Percentiles rank a stretch among this genome's conserved stretches.
Evolutionary conservation across 306 rosid species (phyloP).

Genomic region (Carpinus fangiana): DNA sequence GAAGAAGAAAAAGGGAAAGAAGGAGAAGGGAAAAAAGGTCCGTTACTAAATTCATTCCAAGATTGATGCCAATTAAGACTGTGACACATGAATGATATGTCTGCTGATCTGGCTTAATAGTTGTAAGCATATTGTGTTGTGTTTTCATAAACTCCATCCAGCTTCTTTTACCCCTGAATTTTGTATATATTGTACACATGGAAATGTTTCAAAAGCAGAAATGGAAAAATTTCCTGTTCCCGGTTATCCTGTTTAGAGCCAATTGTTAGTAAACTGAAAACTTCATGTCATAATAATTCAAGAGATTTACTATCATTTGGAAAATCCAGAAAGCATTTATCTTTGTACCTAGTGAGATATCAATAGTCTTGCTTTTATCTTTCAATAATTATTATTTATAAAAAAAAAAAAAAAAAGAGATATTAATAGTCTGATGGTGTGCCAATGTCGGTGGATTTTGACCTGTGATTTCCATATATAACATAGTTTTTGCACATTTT

Average conservation of each 20-base stretch:
- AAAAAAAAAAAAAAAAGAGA: not conserved
- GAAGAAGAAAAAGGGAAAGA: slow-evolving; percentile 58
- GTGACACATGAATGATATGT: not conserved
- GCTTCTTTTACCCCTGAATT: not conserved
- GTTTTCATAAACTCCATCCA: not conserved
- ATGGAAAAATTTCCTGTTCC: not conserved
- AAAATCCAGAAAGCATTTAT: not conserved
- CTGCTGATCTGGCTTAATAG: not conserved
- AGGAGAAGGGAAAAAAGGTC: slow-evolving; percentile 72
- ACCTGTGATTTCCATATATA: not conserved
- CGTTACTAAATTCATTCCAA: slow-evolving; percentile 24
- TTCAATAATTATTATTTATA: too few relatives aligned
- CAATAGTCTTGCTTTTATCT: not conserved
- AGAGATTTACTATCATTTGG: not conserved
- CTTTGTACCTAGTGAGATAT: not conserved
- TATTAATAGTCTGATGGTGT: not conserved
- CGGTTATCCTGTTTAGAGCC: not conserved
- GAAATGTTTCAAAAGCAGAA: not conserved
- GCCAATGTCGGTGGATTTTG: not conserved
- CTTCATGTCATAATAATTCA: not conserved
- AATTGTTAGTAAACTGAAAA: not conserved
- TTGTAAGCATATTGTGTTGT: not conserved
- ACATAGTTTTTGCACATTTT: not conserved
- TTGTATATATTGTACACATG: not conserved
- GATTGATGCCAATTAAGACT: slow-evolving; percentile 14